Evolutionary conservation across 208 protist species (phyloP).

Genomic region (Trypanosoma mega): DNA sequence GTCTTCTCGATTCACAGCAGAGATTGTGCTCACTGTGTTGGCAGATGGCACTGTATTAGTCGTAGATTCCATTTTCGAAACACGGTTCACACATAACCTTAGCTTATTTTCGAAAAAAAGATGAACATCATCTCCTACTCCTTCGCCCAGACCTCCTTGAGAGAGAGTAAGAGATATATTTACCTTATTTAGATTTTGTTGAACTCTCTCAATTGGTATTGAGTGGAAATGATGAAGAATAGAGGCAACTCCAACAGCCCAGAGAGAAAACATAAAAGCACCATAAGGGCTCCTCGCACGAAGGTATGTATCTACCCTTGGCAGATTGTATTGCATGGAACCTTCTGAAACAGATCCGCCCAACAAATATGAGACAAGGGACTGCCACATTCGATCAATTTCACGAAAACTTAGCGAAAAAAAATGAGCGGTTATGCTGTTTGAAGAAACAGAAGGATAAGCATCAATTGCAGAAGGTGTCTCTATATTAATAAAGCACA

Average conservation of each 20-base stretch:
- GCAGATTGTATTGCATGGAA: slow-evolving; percentile 23
- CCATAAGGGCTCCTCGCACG: slow-evolving; percentile 24
- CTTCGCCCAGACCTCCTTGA: slow-evolving; percentile 19
- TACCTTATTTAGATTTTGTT: slow-evolving; percentile 15
- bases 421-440: background rate
- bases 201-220: slow-evolving; percentile 28
- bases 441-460: background rate
- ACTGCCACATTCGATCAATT: slow-evolving; percentile 31
- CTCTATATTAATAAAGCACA: slow-evolving; percentile 23
- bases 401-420: slow-evolving; percentile 21
- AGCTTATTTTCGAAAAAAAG: slow-evolving; percentile 49
- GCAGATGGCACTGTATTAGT: background rate
- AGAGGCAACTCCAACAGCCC: slow-evolving; percentile 31
- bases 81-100: slow-evolving; percentile 33
- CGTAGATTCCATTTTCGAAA: slow-evolving; percentile 1
- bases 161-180: slow-evolving; percentile 36
- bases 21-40: background rate
- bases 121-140: slow-evolving; percentile 39
- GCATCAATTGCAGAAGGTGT: background rate
- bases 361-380: slow-evolving; percentile 20
- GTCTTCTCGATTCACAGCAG: slow-evolving; percentile 9
- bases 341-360: slow-evolving; percentile 3
- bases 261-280: slow-evolving; percentile 52
- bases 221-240: slow-evolving; percentile 38
- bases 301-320: slow-evolving; percentile 44